Base-by-base conservation (phyloP, 2,329 filamentous ascomycete genomes). In the Beauveria australis region DNA sequence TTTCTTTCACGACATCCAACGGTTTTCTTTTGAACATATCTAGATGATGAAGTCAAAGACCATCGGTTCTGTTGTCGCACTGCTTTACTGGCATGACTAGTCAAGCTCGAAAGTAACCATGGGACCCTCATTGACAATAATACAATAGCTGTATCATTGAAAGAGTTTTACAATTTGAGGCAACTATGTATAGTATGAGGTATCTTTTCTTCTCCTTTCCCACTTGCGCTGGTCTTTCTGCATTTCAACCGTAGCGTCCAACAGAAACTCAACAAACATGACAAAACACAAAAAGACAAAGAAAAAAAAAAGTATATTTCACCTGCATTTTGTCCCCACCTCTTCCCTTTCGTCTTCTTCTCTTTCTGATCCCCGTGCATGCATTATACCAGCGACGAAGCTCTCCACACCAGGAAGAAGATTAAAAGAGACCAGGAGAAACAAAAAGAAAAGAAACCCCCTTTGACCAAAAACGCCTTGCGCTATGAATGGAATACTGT, bases 391-490 rank as follows among this genome's bases (percentile, higher is more conserved):
- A 67, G 69, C 60, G 61, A 59, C 63, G 47, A 54, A 52, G 46
- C 22, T 41, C 40, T 54, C 49, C 53, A 60, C 49, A 47, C 48
- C 56, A 56, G 19, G 63, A 64, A 61, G 55, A 62, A 59, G 48
- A 62, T 63, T 43, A 64, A 61, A 52, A 66, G 65, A 64, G 49
- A 69, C 64, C 65, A 59, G 49, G 58, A 62, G 40, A 59, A 54
- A 59, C 48, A 56, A 58, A 61, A 79, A 78, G 72, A 74, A 74
- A 75, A 72, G 72, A 76, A 74, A 74, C 69, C 68, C 77, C 70
- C 49, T 53, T 73, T 73, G 76, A 77, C 76, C 76, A 74, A 81
- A 41, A 60, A 81, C 79, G 78, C 79, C 77, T 76, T 77, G 78
- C 79, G 79, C 79, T 81, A 81, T 82, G 79, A 73, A 70, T 67